Evolutionary conservation across 2,329 filamentous ascomycete genomes (phyloP), one percentile per base, ranked within the genome.

Genomic region (Ceratocystis destructans): DNA sequence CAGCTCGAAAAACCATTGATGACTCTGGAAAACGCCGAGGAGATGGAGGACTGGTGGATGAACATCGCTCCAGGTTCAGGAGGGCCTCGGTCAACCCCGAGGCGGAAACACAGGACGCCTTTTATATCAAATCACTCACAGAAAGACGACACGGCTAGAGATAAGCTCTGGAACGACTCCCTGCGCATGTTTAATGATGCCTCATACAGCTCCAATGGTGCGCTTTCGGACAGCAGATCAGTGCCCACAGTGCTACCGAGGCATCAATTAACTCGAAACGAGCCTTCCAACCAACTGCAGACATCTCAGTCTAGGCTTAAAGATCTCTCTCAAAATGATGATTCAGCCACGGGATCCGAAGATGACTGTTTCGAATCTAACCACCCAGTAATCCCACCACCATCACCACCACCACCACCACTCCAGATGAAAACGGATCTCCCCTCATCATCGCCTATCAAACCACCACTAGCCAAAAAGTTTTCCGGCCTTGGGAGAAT

Each of bases 341-440:
- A 65, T 31, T 61, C 64, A 4, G 50, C 22, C 15, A 46, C 62
- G 12, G 62, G 25, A 25, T 62, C 66, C 1, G 66, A 64, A 57
- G 64, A 64, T 22, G 66, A 68, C 31, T 61, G 64, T 12, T 68
- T 68, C 22, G 64, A 68, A n/a, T 31, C 61, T 2, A 33, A 55
- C 4, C 59, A 46, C 5, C 65, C 61, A 20, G 33, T 37, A 53
- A 62, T 48, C 15, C 64, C 28, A 20, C 31, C 41, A 7, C 62
- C 53, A n/a, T 22, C 22, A 22, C 22, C 22, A 62, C 61, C 15
- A n/a, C 61, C 28, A 20, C 31, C 41, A 4, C 62, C 53, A n/a
- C 20, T 25, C 45, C 15, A 57, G 8, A 25, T 33, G 20, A 62
- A 31, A 17, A 25, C 7, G 8, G 15, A 65, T 20, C n/a, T 20